Conservation (phyloP, 1,139 yeast species). For the Lodderomyces elongisporus region DNA sequence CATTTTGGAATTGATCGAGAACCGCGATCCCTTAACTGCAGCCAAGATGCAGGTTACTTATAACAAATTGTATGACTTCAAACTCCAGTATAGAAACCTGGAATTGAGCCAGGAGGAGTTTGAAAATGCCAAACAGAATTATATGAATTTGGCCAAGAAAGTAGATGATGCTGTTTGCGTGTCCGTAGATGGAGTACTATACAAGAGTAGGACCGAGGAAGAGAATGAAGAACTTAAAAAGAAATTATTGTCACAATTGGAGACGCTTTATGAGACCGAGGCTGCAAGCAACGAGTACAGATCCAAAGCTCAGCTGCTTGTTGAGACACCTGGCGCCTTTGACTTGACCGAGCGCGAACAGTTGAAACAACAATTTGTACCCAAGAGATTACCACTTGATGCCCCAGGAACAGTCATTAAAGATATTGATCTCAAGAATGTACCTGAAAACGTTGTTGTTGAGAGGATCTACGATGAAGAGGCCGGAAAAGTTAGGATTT, state of each 20-base stretch:
- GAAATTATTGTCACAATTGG: not conserved
- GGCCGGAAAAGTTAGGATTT: conserved; percentile 22
- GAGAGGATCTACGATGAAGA: conserved; percentile 31
- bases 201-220: not conserved
- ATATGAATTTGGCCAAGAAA: conserved; percentile 4
- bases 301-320: conserved; percentile 20
- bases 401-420: conserved; percentile 34
- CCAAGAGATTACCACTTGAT: conserved; percentile 29
- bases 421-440: conserved; percentile 23
- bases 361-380: conserved; percentile 26
- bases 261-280: not conserved
- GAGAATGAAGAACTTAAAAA: not conserved
- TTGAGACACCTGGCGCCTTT: conserved; percentile 35
- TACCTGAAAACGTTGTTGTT: conserved; percentile 30
- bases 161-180: conserved; percentile 5
- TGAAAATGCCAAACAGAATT: conserved; percentile 5
- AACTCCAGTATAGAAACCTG: conserved; percentile 38
- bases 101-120: conserved; percentile 35
- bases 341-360: conserved; percentile 18
- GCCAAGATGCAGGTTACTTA: conserved; percentile 55
- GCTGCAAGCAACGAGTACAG: conserved; percentile 20
- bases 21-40: conserved; percentile 39
- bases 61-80: conserved; percentile 45
- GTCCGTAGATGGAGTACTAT: not conserved
- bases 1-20: conserved; percentile 26